Conservation (phyloP, 1,139 yeast genomes). For the Chernovozyma aurita region DNA sequence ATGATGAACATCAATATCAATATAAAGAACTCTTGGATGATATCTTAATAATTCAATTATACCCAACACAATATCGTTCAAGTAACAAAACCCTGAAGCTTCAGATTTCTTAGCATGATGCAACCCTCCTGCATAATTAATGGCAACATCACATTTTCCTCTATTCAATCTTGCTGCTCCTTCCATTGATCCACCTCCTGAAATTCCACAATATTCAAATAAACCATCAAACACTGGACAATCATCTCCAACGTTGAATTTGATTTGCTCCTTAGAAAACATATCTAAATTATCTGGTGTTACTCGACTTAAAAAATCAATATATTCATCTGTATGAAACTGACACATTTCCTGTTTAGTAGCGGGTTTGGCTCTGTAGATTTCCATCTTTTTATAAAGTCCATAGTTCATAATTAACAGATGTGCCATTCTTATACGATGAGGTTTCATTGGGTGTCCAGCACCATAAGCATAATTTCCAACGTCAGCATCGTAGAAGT, state of each 20-base stretch:
- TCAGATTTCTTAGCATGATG: slow-evolving; percentile 96
- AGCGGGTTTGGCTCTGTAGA: slow-evolving; percentile 95
- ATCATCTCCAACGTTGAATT: slow-evolving; percentile 95
- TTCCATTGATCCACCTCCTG: slow-evolving; percentile 97
- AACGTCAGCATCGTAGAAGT: slow-evolving; percentile 68
- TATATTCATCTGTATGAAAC: slow-evolving; percentile 95
- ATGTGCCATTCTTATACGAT: slow-evolving; percentile 98
- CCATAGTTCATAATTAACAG: slow-evolving; percentile 97
- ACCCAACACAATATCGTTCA: slow-evolving; percentile 81
- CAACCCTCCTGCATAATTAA: slow-evolving; percentile 95
- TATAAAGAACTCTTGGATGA: slow-evolving; percentile 92
- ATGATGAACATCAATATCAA: slow-evolving; percentile 95
- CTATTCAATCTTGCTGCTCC: slow-evolving; percentile 91
- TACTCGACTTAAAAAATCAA: slow-evolving; percentile 87
- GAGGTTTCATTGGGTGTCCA: slow-evolving; percentile 99
- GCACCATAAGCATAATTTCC: slow-evolving; percentile 98
- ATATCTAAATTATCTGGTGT: slow-evolving; percentile 91
- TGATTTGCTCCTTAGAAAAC: slow-evolving; percentile 88
- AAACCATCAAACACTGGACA: slow-evolving; percentile 96
- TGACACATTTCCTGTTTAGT: slow-evolving; percentile 98
- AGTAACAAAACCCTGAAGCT: slow-evolving; percentile 92
- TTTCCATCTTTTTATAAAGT: slow-evolving; percentile 93
- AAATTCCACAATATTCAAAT: slow-evolving; percentile 89
- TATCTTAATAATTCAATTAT: slow-evolving; percentile 84
- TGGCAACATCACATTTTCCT: slow-evolving; percentile 93